Base-by-base conservation (phyloP, 345 rosid species). In the Ceriops zippeliana region DNA sequence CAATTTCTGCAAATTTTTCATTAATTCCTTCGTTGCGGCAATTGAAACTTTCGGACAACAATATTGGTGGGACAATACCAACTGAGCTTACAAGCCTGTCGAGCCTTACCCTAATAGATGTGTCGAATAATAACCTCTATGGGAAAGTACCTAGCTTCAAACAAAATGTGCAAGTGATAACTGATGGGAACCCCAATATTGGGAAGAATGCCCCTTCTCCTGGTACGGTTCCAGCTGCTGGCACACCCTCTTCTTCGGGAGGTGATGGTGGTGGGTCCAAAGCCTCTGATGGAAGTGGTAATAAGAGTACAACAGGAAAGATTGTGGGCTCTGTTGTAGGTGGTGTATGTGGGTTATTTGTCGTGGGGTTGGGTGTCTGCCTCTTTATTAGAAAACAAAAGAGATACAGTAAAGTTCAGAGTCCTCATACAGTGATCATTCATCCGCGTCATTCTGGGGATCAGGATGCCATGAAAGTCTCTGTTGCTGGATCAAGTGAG, bases 401-500 rank as follows among this genome's bases (percentile, higher is more conserved):
- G 81, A 73, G 70, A 42, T 76, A 71, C 68, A 76, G 81, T 47
- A 82, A 68, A 58, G 85, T 89, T 0, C 90, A 84, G 73, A 86
- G 87, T 65, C 90, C 96, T 5, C 82, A 82, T 21, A 81, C 76
- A 4, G 80, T 83, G 80, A 84, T 85, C 69, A 69, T 82, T 58
- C 91, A 88, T 76, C 88, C 89, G 34, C 81, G 73, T 37, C 80
- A 86, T 79, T 83, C 91, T 0, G 91, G 93, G 20, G 83, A 87
- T 60, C 82, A 75, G 35, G 81, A 82, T 37, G 85, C 70, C 15
- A 78, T 83, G 26, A 86, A 87, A 72, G 75, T 84, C 46, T 76
- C 88, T 13, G 78, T 82, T 64, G 83, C 86, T 60, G 86, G 81
- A 38, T 84, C 86, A 8, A 79, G 85, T 72, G 77, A 74, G 21